These are phyloP conservation scores for Gossypium bickii DNA, from an alignment of 345 rosid genomes.

Conservation along the genomic window DNA sequence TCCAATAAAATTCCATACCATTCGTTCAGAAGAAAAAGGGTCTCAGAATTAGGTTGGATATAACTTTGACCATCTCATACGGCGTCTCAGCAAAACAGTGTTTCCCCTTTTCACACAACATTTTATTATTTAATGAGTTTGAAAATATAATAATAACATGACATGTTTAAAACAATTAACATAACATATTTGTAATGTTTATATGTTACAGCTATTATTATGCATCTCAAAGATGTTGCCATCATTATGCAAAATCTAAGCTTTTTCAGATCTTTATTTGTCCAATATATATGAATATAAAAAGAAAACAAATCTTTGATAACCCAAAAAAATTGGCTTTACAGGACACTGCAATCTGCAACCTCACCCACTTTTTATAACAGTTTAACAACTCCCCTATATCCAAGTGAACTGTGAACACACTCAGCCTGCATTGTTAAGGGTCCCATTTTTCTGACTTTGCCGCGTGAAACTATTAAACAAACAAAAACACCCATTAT, in stretches of 20 bases:
- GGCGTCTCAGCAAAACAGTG: not conserved
- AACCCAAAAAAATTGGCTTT: slow-evolving; percentile 8
- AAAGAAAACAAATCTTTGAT: not conserved
- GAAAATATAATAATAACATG: not conserved
- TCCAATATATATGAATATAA: not conserved
- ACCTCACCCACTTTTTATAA: slow-evolving; percentile 11
- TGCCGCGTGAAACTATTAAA: slow-evolving; percentile 23
- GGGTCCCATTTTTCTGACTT: slow-evolving; percentile 19
- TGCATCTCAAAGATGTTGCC: too few species aligned
- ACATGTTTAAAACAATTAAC: too few species aligned
- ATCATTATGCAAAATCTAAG: slow-evolving; percentile 4
- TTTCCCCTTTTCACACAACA: not conserved
- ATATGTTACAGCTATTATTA: too few species aligned
- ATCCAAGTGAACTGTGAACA: not conserved
- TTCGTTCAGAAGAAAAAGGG: not conserved
- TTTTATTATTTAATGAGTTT: too few species aligned
- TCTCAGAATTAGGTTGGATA: not conserved
- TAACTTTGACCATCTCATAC: not conserved
- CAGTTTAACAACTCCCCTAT: slow-evolving; percentile 15
- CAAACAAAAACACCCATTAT: not conserved
- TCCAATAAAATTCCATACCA: not conserved
- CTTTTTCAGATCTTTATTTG: slow-evolving; percentile 2
- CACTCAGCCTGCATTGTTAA: not conserved
- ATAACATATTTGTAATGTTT: too few species aligned
- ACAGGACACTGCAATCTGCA: slow-evolving; percentile 5